These are phyloP conservation scores for Verticillium klebahnii DNA, from an alignment of 2,329 filamentous ascomycete genomes.

Conservation along the genomic window DNA sequence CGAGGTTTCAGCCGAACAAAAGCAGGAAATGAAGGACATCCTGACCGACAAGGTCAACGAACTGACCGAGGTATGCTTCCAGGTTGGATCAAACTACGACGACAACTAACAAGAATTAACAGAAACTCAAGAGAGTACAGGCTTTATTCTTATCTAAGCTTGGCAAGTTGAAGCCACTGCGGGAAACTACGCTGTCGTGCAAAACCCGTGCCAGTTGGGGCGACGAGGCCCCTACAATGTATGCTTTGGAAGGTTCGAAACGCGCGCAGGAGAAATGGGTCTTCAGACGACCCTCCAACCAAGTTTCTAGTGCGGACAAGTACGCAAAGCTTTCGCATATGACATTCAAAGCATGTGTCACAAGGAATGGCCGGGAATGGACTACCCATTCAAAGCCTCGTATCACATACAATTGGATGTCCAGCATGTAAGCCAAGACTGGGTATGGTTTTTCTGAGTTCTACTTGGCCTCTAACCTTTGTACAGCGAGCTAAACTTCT, in stretches of 20 bases:
- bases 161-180: slow-evolving; percentile 1
- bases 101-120: background rate
- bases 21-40: background rate
- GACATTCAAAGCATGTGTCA: slow-evolving; percentile 8
- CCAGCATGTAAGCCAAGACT: background rate
- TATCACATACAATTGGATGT: slow-evolving; percentile 2
- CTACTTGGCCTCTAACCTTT: background rate
- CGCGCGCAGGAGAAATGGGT: background rate
- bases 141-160: background rate
- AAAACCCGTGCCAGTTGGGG: background rate
- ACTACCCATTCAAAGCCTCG: background rate
- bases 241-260: background rate
- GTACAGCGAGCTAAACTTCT: background rate
- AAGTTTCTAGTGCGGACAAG: background rate
- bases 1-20: background rate
- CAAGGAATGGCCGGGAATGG: slow-evolving; percentile 1
- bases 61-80: background rate
- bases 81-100: too few species aligned
- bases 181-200: background rate
- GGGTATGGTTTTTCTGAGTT: background rate
- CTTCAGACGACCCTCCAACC: background rate
- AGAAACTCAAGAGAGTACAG: background rate
- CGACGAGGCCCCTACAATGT: background rate
- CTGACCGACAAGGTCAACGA: background rate
- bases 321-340: background rate